Percentiles rank a stretch among this genome's conserved stretches.
Conservation (phyloP, 306 rosid genomes). For the Quercus robur region DNA sequence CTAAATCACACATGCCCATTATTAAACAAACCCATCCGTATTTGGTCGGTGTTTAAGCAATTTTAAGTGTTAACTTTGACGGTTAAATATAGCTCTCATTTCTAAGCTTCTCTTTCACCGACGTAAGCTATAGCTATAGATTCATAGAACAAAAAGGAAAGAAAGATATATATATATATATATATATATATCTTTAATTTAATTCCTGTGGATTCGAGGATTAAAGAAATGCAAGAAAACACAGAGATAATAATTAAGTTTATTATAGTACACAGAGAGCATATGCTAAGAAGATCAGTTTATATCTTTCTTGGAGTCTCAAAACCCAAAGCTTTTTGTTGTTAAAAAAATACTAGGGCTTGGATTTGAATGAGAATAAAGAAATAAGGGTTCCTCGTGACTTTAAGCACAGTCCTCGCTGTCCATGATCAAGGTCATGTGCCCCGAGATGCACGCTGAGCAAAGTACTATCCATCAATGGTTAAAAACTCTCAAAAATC, state of each 20-base stretch:
- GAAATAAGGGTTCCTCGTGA: background rate
- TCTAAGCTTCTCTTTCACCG: background rate
- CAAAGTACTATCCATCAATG: background rate
- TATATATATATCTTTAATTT: background rate
- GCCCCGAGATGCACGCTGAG: slow-evolving; percentile 8
- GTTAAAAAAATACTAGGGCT: background rate
- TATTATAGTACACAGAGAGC: background rate
- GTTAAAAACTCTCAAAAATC: background rate
- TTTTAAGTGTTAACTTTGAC: background rate
- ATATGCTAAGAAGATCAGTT: background rate
- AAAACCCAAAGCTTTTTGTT: background rate
- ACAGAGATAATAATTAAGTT: background rate
- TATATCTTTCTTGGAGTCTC: slow-evolving; percentile 9
- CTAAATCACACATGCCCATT: background rate
- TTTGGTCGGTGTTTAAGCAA: background rate
- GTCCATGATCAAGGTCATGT: slow-evolving; percentile 5
- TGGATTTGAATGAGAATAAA: background rate
- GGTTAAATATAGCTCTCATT: background rate
- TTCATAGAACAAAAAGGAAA: background rate
- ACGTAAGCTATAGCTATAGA: background rate
- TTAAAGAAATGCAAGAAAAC: background rate
- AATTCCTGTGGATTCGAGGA: background rate
- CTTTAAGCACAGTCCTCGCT: slow-evolving; percentile 6
- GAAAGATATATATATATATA: background rate
- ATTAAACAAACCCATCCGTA: background rate